Conservation (phyloP, 2,329 filamentous ascomycete genomes). For the Hypocreales sp. region DNA sequence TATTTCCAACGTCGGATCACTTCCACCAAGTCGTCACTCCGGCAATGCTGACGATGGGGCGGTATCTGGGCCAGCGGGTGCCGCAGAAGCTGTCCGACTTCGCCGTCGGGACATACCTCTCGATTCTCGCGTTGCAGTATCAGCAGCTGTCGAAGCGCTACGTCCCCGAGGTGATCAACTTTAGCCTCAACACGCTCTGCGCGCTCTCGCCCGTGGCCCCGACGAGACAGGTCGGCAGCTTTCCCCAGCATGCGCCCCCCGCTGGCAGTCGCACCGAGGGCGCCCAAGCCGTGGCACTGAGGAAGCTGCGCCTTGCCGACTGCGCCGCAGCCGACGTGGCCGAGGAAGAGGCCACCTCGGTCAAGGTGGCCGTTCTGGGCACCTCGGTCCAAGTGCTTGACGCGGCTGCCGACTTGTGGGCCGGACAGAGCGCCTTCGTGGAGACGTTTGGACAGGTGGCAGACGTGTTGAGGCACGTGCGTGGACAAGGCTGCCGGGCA, state of each 20-base stretch:
- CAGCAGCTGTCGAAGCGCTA: slow-evolving; percentile 74
- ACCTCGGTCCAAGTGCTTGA: slow-evolving; percentile 52
- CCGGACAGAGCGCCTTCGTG: slow-evolving; percentile 53
- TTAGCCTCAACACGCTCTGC: slow-evolving; percentile 57
- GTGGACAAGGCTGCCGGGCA: slow-evolving; percentile 30
- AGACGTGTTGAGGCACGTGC: slow-evolving; percentile 44
- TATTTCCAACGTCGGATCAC: slow-evolving; percentile 92
- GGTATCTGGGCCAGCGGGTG: slow-evolving; percentile 67
- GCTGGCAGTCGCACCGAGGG: slow-evolving; percentile 32
- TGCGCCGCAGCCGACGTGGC: slow-evolving; percentile 25
- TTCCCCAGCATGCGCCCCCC: slow-evolving; percentile 45
- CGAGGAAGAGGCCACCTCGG: slow-evolving; percentile 12
- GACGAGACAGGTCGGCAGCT: slow-evolving; percentile 31
- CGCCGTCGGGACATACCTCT: slow-evolving; percentile 62
- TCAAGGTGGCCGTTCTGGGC: slow-evolving; percentile 44
- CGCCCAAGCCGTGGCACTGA: slow-evolving; percentile 22
- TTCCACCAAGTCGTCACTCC: slow-evolving; percentile 94
- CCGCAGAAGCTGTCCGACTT: slow-evolving; percentile 51
- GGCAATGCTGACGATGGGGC: slow-evolving; percentile 67
- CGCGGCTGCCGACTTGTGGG: slow-evolving; percentile 58
- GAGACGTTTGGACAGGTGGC: slow-evolving; percentile 61
- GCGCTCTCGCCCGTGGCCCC: slow-evolving; percentile 44
- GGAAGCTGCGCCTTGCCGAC: slow-evolving; percentile 45
- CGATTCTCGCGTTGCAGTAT: slow-evolving; percentile 66
- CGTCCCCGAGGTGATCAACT: slow-evolving; percentile 77